Conservation (phyloP, 2,329 filamentous ascomycete genomes). For the Phaeosphaeriaceae sp. region DNA sequence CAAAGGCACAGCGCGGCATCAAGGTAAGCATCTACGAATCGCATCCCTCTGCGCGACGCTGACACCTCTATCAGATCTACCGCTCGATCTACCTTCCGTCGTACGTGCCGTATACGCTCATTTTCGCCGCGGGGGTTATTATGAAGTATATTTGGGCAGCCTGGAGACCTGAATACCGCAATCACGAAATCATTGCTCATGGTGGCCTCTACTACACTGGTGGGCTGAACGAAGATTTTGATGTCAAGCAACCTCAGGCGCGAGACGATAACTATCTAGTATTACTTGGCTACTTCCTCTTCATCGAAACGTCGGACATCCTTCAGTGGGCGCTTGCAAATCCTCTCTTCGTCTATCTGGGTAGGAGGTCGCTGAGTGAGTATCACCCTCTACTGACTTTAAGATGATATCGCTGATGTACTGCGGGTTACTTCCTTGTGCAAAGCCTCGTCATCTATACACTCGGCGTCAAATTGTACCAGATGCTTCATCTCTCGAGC, state of each 20-base stretch:
- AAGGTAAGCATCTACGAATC: neutral
- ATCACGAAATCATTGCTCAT: constrained; percentile 46
- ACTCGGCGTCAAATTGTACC: constrained; percentile 53
- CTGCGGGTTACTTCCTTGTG: constrained; percentile 47
- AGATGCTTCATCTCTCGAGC: constrained; percentile 13
- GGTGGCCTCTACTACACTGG: constrained; percentile 45
- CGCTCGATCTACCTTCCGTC: neutral
- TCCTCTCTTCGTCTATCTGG: constrained; percentile 43
- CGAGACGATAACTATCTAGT: constrained; percentile 51
- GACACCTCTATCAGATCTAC: neutral
- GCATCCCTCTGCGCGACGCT: neutral
- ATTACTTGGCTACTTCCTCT: constrained; percentile 46
- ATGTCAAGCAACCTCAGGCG: constrained; percentile 40
- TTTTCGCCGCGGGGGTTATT: constrained; percentile 38
- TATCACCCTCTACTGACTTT: neutral
- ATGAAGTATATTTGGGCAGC: constrained; percentile 51
- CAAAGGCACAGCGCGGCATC: constrained; percentile 14
- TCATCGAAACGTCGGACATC: constrained; percentile 46
- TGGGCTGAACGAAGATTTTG: constrained; percentile 41
- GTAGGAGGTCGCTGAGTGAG: constrained; percentile 50
- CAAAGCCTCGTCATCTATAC: constrained; percentile 49
- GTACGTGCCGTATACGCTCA: constrained; percentile 16
- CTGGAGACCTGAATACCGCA: constrained; percentile 38
- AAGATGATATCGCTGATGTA: neutral
- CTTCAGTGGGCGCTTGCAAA: constrained; percentile 44